phyloP scores from a whole-genome alignment of 2,329 filamentous ascomycete species.

The Fusarium kyushuense region DNA sequence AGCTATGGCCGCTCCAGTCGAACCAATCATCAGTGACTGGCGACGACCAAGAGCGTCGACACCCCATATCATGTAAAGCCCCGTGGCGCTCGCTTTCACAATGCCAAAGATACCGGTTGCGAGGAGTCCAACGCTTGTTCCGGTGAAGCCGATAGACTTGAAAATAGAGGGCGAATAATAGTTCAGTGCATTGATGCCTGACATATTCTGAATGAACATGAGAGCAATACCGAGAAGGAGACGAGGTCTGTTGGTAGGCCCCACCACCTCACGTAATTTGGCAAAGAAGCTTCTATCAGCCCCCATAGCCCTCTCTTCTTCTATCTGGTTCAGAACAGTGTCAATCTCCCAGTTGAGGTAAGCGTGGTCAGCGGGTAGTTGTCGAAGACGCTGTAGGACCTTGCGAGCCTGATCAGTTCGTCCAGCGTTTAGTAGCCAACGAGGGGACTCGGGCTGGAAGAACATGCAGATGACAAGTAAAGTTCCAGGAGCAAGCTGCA shows the following conservation, averaged over 20 bases:
- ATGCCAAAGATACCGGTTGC: slow-evolving; percentile 9
- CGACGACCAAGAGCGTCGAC: slow-evolving; percentile 8
- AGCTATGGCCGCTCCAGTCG: background rate
- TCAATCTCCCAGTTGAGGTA: slow-evolving; percentile 9
- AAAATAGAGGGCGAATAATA: slow-evolving; percentile 25
- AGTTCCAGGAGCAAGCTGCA: slow-evolving; percentile 5
- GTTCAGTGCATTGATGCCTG: slow-evolving; percentile 17
- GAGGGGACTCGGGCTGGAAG: slow-evolving; percentile 4
- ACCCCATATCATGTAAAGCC: slow-evolving; percentile 14
- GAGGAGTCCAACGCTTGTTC: slow-evolving; percentile 10
- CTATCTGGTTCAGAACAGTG: background rate
- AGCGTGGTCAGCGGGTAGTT: background rate
- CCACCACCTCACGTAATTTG: background rate
- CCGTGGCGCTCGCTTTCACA: slow-evolving; percentile 4
- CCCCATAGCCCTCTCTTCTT: slow-evolving; percentile 3
- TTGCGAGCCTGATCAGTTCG: slow-evolving; percentile 1
- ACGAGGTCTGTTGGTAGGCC: slow-evolving; percentile 1
- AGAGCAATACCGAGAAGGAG: slow-evolving; percentile 5
- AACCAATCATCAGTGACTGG: slow-evolving; percentile 8
- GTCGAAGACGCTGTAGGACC: slow-evolving; percentile 3
- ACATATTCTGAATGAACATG: slow-evolving; percentile 18
- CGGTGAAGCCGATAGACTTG: slow-evolving; percentile 31
- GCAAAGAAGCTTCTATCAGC: background rate
- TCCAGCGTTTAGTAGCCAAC: slow-evolving; percentile 6
- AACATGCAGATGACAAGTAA: slow-evolving; percentile 7